Evolutionary conservation across 2,329 filamentous ascomycete genomes (phyloP).

Genomic region (Thermoascus crustaceus): DNA sequence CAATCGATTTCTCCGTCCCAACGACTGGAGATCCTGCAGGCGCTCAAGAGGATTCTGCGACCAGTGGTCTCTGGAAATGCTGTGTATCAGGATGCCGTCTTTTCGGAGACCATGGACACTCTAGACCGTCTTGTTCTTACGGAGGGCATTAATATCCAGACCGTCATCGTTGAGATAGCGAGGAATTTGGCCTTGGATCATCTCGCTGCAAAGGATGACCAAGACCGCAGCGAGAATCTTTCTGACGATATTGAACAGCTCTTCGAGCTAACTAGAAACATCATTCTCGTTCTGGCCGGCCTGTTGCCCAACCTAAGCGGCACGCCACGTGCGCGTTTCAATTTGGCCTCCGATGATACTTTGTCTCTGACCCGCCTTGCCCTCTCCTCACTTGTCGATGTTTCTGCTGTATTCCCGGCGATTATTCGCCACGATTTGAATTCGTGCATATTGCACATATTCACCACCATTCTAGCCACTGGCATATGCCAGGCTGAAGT

Average conservation of each 20-base stretch:
- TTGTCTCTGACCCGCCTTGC: constrained; percentile 70
- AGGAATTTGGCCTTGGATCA: constrained; percentile 83
- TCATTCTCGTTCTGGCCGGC: constrained; percentile 83
- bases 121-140: constrained; percentile 88
- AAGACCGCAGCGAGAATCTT: constrained; percentile 63
- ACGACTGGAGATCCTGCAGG: constrained; percentile 78
- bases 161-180: constrained; percentile 88
- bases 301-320: constrained; percentile 63
- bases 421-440: constrained; percentile 96
- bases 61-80: constrained; percentile 93
- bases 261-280: constrained; percentile 92
- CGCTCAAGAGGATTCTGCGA: constrained; percentile 87
- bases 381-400: constrained; percentile 82
- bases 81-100: constrained; percentile 91
- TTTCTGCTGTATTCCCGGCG: constrained; percentile 87
- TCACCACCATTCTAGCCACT: constrained; percentile 83
- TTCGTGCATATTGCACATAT: constrained; percentile 94
- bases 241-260: constrained; percentile 97
- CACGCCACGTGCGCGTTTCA: constrained; percentile 59
- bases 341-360: constrained; percentile 74
- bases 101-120: constrained; percentile 94
- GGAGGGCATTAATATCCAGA: constrained; percentile 79
- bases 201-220: constrained; percentile 69
- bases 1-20: constrained; percentile 67
- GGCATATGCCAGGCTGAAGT: constrained; percentile 80